Base-by-base conservation (phyloP, 2,329 filamentous ascomycete genomes). In the Blumeriella jaapii region DNA sequence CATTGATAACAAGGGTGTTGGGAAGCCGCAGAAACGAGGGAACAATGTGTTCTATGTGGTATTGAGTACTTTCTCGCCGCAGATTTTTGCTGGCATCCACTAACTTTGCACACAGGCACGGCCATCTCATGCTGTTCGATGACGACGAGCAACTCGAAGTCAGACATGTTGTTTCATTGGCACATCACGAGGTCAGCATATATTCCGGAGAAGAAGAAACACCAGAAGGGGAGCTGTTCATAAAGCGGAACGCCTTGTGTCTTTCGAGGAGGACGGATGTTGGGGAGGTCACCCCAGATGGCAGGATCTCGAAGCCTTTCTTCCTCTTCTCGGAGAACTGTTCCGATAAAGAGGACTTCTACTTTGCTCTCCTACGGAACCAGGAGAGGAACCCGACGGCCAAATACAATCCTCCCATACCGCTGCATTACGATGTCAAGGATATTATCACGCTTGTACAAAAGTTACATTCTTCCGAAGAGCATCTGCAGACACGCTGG, bases 291-390 rank as follows among this genome's bases (percentile, higher is more conserved):
- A 61, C 67, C 2, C 68, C 71, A 3, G 74, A 78, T 44, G 62
- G 58, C 23, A 65, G 64, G 20, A 54, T 70, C 2, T 78, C 83
- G 5, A 87, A 83, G 48, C 86, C 91, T 0, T 96, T 95, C 61
- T 96, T 78, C 54, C 66, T 98, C 4, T 98, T 96, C 59, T 93
- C 84, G 0, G 86, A 96, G 47, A 94, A 93, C 52, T 84, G 84
- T 56, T 94, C 87, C 0, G 85, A 91, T 29, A 98, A 98, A 58
- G 91, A 98, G 59, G 91, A 98, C 56, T 96, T 98, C 60, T 98
- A 98, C 58, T 89, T 94, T 59, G 82, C 89, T 9, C 66, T 98
- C 48, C 65, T 98, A 24, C 77, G 78, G 50, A 93, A 87, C 45
- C 82, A 93, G 55, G 78, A 86, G 47, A 76, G 79, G 49, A 70